Base-by-base conservation (phyloP, 129 eudicot genomes). In the Chrysanthemum makinoi region DNA sequence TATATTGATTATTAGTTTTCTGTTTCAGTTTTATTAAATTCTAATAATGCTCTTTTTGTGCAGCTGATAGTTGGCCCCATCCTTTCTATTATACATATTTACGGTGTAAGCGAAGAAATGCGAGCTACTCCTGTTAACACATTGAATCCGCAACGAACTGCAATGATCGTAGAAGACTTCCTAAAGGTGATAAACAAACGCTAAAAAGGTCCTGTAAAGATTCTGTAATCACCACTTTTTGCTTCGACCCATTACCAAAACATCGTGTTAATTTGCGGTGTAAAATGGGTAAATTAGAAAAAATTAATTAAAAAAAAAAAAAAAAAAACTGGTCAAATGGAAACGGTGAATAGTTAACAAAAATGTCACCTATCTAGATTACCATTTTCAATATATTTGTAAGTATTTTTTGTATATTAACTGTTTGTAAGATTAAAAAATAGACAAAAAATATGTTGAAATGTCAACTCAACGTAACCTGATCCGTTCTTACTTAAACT, bases 51-150 rank as follows among this genome's bases (percentile, higher is more conserved):
- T 58, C 12, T 61, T 56, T 48, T 44, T 39, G 68, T 87, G 84
- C 85, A 94, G 98, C 28, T 94, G 87, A 76, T 89, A 85, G 96
- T 80, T 24, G 98, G 87, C 66, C 89, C 98, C 39, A 78, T 94
- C 30, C 90, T 94, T 30, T 90, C 97, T 15, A 16, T 84, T 0
- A 61, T 90, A 65, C 98, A 94, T 73, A 65, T 94, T 18, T 87
- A 85, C 54, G 39, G 93, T 73, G 97, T 94, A 66, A 66, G 81
- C 14, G 95, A 93, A 90, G 96, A 94, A 86, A 94, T 94, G 98
- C 69, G 86, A 68, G 96, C 98, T 58, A 80, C 95, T 83, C 98
- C 98, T 11, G 87, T 94, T 59, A 87, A 86, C 89, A 89, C 96
- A 4, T 78, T 94, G 52, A 94, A 94, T 86, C 95, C 95, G 28